These are phyloP conservation scores for Dalbergia cochinchinensis DNA, from an alignment of 306 rosid species.

Conservation along the genomic window DNA sequence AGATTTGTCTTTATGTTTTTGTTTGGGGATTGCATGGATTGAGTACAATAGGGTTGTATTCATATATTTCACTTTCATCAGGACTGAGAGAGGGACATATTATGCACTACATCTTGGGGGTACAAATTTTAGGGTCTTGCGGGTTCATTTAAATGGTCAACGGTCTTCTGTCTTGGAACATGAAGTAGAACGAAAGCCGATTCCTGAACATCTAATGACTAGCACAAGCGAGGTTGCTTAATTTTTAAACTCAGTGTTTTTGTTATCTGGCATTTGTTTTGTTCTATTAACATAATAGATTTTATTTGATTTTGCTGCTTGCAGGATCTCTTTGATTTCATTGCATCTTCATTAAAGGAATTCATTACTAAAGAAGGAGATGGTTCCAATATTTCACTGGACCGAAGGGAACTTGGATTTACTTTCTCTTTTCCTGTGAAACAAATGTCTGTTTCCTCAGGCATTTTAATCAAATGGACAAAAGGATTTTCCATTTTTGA, in stretches of 20 bases:
- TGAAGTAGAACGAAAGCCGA: conserved; percentile 74
- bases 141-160: conserved; percentile 77
- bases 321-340: conserved; percentile 90
- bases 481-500: conserved; percentile 78
- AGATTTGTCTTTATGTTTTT: conserved; percentile 7
- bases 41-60: neutral
- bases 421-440: conserved; percentile 94
- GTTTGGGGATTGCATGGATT: conserved; percentile 3
- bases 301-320: conserved; percentile 43
- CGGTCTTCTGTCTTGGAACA: conserved; percentile 57
- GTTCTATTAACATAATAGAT: neutral
- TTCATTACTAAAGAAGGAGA: conserved; percentile 72
- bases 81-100: conserved; percentile 84
- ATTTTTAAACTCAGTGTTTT: conserved; percentile 12
- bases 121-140: conserved; percentile 87
- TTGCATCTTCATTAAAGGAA: conserved; percentile 75
- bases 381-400: conserved; percentile 54
- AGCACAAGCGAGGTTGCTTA: conserved; percentile 77
- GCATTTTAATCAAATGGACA: conserved; percentile 90
- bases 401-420: conserved; percentile 82
- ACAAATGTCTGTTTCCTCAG: conserved; percentile 78
- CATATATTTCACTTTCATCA: conserved; percentile 43
- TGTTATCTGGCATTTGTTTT: conserved; percentile 16
- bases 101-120: conserved; percentile 95
- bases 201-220: conserved; percentile 77